Base-by-base conservation (phyloP, 768 basidiomycete species). In the Lentinula edodes region DNA sequence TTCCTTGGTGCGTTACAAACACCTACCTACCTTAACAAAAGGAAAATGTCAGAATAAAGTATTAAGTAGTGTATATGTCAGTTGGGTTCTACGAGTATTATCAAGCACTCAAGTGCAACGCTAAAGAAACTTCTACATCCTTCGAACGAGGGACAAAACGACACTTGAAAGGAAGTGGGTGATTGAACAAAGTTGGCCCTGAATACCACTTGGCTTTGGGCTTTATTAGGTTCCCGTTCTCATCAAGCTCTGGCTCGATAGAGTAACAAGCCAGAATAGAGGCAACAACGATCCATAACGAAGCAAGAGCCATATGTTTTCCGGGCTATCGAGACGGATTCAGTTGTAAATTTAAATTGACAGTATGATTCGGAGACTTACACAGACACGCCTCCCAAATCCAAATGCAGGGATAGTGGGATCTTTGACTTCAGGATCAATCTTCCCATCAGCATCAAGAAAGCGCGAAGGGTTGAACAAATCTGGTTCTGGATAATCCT, bases 251-350 rank as follows among this genome's bases (percentile, higher is more conserved):
- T 39, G 45, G 58, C 16, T 46, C 51, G 12, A 67, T 64, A 5
- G 58, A 42, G 36, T 62, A 65, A 7, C 50, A 57, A 7, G 62
- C 36, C 13, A 65, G 28, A 9, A 67, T n/a, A 15, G 62, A 67
- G 9, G 61, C 61, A 16, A 64, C 46, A 8, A 58, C 42, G 35
- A 63, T 57, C 61, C 62, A 67, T 0, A 67, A 34, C 13, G 62
- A 60, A 3, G 58, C 52, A 28, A 57, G 9, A 4, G 60, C 64
- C 8, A 66, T 41, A 36, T 63, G 55, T 36, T 56, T 52, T 5
- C 66, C 66, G 16, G 59, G 50, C 58, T 59, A n/a, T n/a, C 8
- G 15, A 9, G 23, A 23, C 23, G 23, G 23, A 23, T 23, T 23
- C 23, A 38, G 36, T 6, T 38, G 36, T 12, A 12, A 38, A 15